Percentiles rank a stretch among this genome's conserved stretches.
Evolutionary conservation across 768 basidiomycete genomes (phyloP).

Genomic region (Macrolepiota dolichaula): DNA sequence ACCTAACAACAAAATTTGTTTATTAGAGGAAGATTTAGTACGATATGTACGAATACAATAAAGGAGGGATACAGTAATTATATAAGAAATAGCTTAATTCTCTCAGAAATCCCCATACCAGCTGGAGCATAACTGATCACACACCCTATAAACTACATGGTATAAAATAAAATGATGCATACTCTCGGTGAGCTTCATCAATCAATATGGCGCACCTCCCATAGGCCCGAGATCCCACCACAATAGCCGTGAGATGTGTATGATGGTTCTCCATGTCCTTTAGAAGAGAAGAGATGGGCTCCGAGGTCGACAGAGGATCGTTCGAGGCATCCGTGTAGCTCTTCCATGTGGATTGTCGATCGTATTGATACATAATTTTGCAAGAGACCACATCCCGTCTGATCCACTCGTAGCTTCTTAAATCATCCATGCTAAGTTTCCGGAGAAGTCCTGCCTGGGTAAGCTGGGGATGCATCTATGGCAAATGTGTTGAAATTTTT

Average conservation of each 20-base stretch:
- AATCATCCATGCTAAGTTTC: not conserved
- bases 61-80: too few species aligned
- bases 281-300: not conserved
- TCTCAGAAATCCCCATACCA: not conserved
- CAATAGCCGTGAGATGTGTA: not conserved
- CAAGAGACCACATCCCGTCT: not conserved
- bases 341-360: not conserved
- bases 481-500: not conserved
- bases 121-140: too few species aligned
- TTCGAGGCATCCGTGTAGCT: not conserved
- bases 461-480: not conserved
- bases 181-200: not conserved
- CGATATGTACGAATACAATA: too few species aligned
- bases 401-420: not conserved
- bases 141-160: not conserved
- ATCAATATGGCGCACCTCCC: not conserved
- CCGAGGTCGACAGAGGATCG: not conserved
- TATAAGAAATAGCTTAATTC: not conserved
- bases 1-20: too few species aligned
- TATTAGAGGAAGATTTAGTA: too few species aligned
- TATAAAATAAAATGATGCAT: not conserved
- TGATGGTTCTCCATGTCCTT: not conserved
- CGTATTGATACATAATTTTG: not conserved
- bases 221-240: not conserved
- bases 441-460: not conserved